phyloP scores from a whole-genome alignment of 1,284 basidiomycete species.

The Rhodotorula glutinis region DNA sequence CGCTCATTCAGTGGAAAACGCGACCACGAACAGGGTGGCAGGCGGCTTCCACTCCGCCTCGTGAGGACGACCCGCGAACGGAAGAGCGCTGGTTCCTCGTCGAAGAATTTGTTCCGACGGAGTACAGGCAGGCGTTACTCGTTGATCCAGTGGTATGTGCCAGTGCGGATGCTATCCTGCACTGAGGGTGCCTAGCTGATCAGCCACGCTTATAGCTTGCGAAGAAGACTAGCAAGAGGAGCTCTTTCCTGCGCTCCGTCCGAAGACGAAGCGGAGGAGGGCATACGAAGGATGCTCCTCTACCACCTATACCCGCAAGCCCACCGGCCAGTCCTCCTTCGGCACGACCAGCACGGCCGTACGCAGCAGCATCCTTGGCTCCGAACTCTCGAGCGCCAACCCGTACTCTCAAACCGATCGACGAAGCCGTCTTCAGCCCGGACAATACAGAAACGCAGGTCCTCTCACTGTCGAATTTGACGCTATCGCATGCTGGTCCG shows the following conservation, averaged over 20 bases:
- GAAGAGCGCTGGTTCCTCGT: slow-evolving; percentile 45
- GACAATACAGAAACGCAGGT: slow-evolving; percentile 18
- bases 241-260: slow-evolving; percentile 39
- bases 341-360: too few relatives aligned
- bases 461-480: slow-evolving; percentile 27
- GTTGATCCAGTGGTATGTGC: slow-evolving; percentile 37
- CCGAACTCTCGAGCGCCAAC: background rate
- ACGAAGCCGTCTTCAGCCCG: slow-evolving; percentile 32
- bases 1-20: slow-evolving; percentile 42
- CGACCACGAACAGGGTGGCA: slow-evolving; percentile 9
- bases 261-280: slow-evolving; percentile 11
- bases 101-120: slow-evolving; percentile 44
- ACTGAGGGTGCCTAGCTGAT: background rate
- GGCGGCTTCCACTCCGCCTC: background rate
- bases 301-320: background rate
- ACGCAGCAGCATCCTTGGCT: too few relatives aligned
- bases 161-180: too few relatives aligned
- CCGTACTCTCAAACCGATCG: slow-evolving; percentile 20
- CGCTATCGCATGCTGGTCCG: slow-evolving; percentile 2
- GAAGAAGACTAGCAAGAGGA: slow-evolving; percentile 28
- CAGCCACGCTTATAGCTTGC: background rate
- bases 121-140: slow-evolving; percentile 40
- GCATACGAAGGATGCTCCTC: background rate
- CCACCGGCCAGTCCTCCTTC: too few relatives aligned
- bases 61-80: slow-evolving; percentile 23